Conservation (phyloP, 2,329 filamentous ascomycete species). For the Didymella keratinophila region DNA sequence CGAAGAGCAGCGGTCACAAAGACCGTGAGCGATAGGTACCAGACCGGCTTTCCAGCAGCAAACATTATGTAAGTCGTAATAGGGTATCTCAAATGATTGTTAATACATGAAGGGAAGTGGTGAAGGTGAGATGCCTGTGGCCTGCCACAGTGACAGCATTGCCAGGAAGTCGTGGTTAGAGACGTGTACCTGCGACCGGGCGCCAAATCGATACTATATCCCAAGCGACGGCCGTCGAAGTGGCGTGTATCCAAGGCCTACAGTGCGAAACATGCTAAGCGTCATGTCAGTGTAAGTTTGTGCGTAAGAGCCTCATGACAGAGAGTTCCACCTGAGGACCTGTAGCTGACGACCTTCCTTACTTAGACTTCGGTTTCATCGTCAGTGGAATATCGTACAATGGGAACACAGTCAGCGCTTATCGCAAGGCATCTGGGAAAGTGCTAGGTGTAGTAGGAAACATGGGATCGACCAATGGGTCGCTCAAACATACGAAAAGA, state of each 20-base stretch:
- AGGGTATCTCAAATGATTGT: constrained; percentile 23
- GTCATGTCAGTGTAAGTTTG: constrained; percentile 18
- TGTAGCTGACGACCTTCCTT: not conserved
- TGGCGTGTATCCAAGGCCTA: constrained; percentile 8
- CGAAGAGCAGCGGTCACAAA: constrained; percentile 27
- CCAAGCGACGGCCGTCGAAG: constrained; percentile 8
- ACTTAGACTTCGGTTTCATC: not conserved
- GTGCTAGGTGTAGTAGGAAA: not conserved
- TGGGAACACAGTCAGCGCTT: not conserved
- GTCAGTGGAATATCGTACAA: not conserved
- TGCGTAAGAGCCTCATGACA: not conserved
- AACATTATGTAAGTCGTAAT: constrained; percentile 35
- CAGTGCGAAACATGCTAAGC: constrained; percentile 38
- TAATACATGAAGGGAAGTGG: constrained; percentile 17
- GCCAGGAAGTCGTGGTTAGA: not conserved
- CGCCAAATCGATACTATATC: constrained; percentile 21
- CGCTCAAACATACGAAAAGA: not conserved
- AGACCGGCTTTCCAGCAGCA: constrained; percentile 33
- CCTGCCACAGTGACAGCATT: constrained; percentile 24
- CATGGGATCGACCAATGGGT: not conserved
- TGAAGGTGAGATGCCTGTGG: constrained; percentile 5
- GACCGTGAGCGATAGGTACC: constrained; percentile 35
- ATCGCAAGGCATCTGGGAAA: not conserved
- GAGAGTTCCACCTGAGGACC: not conserved
- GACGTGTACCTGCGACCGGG: constrained; percentile 8